These are phyloP conservation scores for Pyrenochaeta sp. DNA, from an alignment of 2,329 filamentous ascomycete species.

Conservation along the genomic window DNA sequence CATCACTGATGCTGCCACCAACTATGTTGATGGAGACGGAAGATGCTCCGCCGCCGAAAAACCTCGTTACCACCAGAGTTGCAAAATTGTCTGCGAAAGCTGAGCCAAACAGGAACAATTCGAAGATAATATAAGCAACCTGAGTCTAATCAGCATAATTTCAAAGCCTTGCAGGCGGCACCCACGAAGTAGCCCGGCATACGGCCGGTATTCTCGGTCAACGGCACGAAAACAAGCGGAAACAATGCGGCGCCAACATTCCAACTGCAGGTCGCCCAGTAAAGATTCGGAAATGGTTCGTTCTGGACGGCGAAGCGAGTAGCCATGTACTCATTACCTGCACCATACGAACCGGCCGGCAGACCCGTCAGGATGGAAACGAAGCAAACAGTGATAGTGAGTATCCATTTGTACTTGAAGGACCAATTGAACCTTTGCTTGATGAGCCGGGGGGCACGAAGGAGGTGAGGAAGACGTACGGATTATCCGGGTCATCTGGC, in stretches of 20 bases:
- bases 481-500: conserved; percentile 34
- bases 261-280: conserved; percentile 52
- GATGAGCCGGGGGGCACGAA: too few species aligned
- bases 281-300: conserved; percentile 48
- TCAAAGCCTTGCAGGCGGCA: not conserved
- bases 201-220: conserved; percentile 54
- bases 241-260: conserved; percentile 53
- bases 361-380: conserved; percentile 55
- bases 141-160: not conserved
- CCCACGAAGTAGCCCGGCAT: conserved; percentile 56
- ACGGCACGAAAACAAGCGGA: conserved; percentile 51
- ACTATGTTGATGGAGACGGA: conserved; percentile 54
- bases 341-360: conserved; percentile 53
- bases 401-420: conserved; percentile 50
- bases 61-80: conserved; percentile 54
- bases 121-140: conserved; percentile 52
- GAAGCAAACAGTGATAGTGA: conserved; percentile 54
- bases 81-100: conserved; percentile 57
- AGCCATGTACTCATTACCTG: conserved; percentile 44
- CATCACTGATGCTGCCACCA: conserved; percentile 41
- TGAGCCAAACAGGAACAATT: conserved; percentile 52
- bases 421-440: conserved; percentile 52
- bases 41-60: conserved; percentile 55
- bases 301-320: conserved; percentile 49
- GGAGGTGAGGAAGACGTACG: conserved; percentile 11